A percentile compares a stretch with the other conserved stretches of the same genome.
These are phyloP conservation scores for Colletotrichum sojae DNA, from an alignment of 2,329 filamentous ascomycete genomes.

Conservation along the genomic window DNA sequence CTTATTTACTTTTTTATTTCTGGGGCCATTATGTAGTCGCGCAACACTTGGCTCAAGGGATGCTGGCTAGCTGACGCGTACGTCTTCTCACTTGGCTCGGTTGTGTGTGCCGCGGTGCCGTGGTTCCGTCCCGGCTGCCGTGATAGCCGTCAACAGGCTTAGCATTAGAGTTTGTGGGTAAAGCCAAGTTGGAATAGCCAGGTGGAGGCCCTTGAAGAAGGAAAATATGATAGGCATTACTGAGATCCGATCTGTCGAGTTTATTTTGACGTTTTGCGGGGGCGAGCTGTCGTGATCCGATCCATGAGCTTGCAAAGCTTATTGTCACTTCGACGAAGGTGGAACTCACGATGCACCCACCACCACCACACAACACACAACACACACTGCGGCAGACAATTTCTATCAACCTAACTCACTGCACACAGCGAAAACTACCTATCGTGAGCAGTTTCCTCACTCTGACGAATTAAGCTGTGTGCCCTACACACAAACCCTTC, in stretches of 20 bases:
- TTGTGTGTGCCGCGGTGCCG: slow-evolving; percentile 35
- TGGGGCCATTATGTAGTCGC: too few species aligned
- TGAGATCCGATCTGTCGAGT: slow-evolving; percentile 2
- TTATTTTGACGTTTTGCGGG: slow-evolving; percentile 22
- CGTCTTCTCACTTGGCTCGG: slow-evolving; percentile 25
- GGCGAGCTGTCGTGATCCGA: background rate
- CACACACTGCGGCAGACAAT: too few species aligned
- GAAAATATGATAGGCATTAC: slow-evolving; percentile 4
- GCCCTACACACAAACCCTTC: too few species aligned
- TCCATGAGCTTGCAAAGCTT: background rate
- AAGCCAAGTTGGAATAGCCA: background rate
- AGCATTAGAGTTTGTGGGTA: slow-evolving; percentile 21
- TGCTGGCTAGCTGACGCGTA: slow-evolving; percentile 10
- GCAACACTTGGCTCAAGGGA: slow-evolving; percentile 7
- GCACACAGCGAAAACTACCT: too few species aligned
- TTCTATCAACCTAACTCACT: too few species aligned
- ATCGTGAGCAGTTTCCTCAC: too few species aligned
- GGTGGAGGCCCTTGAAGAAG: background rate
- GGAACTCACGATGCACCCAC: background rate
- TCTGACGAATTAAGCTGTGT: too few species aligned
- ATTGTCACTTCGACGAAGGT: background rate
- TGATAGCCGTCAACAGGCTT: slow-evolving; percentile 26
- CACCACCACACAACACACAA: too few species aligned
- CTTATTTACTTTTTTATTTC: too few species aligned
- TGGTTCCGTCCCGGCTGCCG: slow-evolving; percentile 28